These are phyloP conservation scores for Didymella sp. DNA, from an alignment of 2,329 filamentous ascomycete genomes.

Conservation along the genomic window DNA sequence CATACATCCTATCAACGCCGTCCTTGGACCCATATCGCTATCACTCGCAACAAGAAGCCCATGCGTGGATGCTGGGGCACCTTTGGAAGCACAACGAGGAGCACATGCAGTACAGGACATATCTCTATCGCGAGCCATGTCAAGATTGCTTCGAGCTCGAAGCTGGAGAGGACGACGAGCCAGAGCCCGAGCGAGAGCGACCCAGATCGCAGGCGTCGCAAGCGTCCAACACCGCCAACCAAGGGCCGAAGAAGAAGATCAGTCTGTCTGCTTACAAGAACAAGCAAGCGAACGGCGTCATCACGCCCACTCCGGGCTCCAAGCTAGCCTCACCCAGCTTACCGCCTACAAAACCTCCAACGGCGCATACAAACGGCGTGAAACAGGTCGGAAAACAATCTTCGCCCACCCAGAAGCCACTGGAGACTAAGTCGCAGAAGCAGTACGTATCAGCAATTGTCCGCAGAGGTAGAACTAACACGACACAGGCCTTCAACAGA, in stretches of 20 bases:
- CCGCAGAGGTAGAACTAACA: slow-evolving; percentile 24
- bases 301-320: slow-evolving; percentile 35
- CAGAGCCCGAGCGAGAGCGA: slow-evolving; percentile 50
- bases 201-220: slow-evolving; percentile 41
- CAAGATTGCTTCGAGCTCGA: slow-evolving; percentile 57
- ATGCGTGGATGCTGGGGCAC: slow-evolving; percentile 56
- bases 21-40: slow-evolving; percentile 55
- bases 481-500: slow-evolving; percentile 27
- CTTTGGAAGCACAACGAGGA: slow-evolving; percentile 64
- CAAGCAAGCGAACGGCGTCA: slow-evolving; percentile 54
- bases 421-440: slow-evolving; percentile 25
- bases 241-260: slow-evolving; percentile 66
- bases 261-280: slow-evolving; percentile 67
- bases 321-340: slow-evolving; percentile 43
- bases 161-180: slow-evolving; percentile 62
- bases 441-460: slow-evolving; percentile 22
- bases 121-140: slow-evolving; percentile 64
- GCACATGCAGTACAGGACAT: slow-evolving; percentile 68
- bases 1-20: slow-evolving; percentile 58
- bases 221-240: slow-evolving; percentile 48
- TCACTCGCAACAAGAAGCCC: slow-evolving; percentile 50
- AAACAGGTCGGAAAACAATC: slow-evolving; percentile 31
- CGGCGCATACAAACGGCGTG: slow-evolving; percentile 36
- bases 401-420: slow-evolving; percentile 22
- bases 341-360: slow-evolving; percentile 30